These are phyloP conservation scores for Verticillium dahliae DNA, from an alignment of 2,329 filamentous ascomycete species.

Conservation along the genomic window DNA sequence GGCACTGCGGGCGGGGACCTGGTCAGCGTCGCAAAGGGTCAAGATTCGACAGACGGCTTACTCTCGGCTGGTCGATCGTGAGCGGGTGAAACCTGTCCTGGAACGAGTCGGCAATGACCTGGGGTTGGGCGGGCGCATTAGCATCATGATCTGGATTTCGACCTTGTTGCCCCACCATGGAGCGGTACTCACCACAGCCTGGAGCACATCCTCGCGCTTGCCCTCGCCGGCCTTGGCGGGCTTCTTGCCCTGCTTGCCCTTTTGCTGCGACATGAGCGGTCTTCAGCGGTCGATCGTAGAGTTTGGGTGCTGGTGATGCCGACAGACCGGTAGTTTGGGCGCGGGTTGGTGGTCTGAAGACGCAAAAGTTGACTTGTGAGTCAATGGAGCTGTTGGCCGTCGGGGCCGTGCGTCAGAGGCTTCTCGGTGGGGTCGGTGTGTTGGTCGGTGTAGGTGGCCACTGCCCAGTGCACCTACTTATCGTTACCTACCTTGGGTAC, in stretches of 20 bases:
- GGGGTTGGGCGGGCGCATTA: conserved; percentile 3
- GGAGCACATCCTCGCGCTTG: conserved; percentile 52
- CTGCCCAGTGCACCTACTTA: too few relatives aligned
- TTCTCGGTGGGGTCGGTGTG: neutral
- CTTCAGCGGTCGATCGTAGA: conserved; percentile 3
- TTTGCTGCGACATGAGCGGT: conserved; percentile 37
- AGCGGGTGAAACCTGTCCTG: conserved; percentile 89
- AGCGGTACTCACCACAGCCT: conserved; percentile 42
- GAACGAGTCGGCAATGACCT: conserved; percentile 92
- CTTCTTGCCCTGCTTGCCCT: conserved; percentile 48
- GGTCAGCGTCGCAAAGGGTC: conserved; percentile 10
- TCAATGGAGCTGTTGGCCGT: neutral
- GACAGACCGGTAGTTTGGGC: neutral
- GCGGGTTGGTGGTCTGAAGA: conserved; percentile 5
- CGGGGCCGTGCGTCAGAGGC: neutral
- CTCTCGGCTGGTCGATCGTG: conserved; percentile 80
- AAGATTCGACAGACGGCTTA: conserved; percentile 33
- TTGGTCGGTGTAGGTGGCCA: neutral
- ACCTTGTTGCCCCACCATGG: conserved; percentile 18
- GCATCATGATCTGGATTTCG: neutral
- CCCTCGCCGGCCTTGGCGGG: conserved; percentile 42
- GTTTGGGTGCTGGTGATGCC: neutral
- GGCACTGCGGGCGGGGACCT: conserved; percentile 54
- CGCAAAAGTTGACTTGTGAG: conserved; percentile 12
- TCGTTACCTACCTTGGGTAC: too few relatives aligned